Conservation (phyloP, 2,329 filamentous ascomycete species). For the Stagonosporopsis cucurbitacearum region DNA sequence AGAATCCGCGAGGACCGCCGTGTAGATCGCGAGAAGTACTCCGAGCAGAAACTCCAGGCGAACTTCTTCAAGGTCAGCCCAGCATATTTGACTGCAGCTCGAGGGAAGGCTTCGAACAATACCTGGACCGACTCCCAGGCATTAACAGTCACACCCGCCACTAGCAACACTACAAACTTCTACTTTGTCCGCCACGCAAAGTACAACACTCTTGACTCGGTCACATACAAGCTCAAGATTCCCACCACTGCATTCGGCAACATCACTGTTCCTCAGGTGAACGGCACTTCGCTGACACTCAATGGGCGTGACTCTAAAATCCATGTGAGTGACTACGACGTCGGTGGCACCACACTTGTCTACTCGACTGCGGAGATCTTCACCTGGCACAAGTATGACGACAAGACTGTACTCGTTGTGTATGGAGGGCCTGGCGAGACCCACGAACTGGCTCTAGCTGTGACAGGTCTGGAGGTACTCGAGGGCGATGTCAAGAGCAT, state of each 20-base stretch:
- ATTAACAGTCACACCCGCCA: conserved; percentile 67
- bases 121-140: conserved; percentile 51
- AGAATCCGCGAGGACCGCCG: conserved; percentile 72
- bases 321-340: conserved; percentile 70
- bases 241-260: conserved; percentile 63
- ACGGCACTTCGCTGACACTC: conserved; percentile 61
- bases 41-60: conserved; percentile 76
- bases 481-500: conserved; percentile 53
- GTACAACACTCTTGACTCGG: conserved; percentile 65
- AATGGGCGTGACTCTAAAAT: conserved; percentile 71
- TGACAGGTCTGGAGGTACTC: conserved; percentile 44
- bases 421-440: conserved; percentile 68
- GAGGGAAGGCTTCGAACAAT: conserved; percentile 39
- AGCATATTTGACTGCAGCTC: conserved; percentile 64
- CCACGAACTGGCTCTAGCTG: conserved; percentile 65
- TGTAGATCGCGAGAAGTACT: conserved; percentile 76
- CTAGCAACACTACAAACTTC: conserved; percentile 64
- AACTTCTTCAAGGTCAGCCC: conserved; percentile 78
- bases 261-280: conserved; percentile 65
- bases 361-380: conserved; percentile 74
- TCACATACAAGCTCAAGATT: conserved; percentile 69
- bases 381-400: conserved; percentile 69
- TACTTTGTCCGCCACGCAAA: conserved; percentile 71
- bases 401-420: conserved; percentile 66
- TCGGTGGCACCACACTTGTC: conserved; percentile 65